A percentile compares a stretch with the other conserved stretches of the same genome.
phyloP scores from a whole-genome alignment of 768 basidiomycete species.

The Psilocybe azurescens region DNA sequence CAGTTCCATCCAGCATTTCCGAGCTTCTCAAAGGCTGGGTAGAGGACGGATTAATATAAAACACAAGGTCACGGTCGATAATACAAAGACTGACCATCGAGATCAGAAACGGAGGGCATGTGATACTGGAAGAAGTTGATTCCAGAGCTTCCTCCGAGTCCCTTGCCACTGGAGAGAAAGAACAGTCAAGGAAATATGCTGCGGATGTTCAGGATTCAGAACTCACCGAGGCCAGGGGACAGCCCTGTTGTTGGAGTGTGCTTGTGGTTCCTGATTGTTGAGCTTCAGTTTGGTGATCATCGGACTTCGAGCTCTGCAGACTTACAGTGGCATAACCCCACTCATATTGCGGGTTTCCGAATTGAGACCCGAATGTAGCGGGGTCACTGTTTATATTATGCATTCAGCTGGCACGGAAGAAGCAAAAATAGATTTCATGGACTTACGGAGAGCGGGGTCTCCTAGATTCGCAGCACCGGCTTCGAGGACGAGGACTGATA shows the following conservation, averaged over 20 bases:
- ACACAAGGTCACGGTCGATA: too few species aligned
- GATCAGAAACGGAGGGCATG: background rate
- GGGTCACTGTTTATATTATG: background rate
- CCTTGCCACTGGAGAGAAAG: conserved; percentile 1
- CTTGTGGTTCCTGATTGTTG: background rate
- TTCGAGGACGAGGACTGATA: conserved; percentile 10
- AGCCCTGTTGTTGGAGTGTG: conserved; percentile 3
- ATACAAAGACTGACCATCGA: conserved; percentile 7
- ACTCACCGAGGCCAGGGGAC: conserved; percentile 7
- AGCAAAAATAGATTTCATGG: background rate
- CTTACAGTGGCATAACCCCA: conserved; percentile 7
- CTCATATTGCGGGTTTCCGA: conserved; percentile 12
- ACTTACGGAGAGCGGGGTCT: conserved; percentile 6
- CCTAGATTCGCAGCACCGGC: conserved; percentile 1
- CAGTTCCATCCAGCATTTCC: too few species aligned
- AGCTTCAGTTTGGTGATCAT: background rate
- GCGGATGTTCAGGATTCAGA: background rate
- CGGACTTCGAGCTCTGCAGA: too few species aligned
- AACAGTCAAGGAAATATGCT: background rate
- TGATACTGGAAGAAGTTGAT: conserved; percentile 13
- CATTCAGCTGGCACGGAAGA: background rate
- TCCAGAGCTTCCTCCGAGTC: conserved; percentile 9
- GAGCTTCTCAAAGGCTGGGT: too few species aligned
- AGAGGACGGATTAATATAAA: too few species aligned
- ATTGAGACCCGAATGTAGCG: conserved; percentile 10